Percentiles rank a stretch among this genome's conserved stretches.
phyloP scores from a whole-genome alignment of 257 asterid species.

The Jaltomata sinuosa region DNA sequence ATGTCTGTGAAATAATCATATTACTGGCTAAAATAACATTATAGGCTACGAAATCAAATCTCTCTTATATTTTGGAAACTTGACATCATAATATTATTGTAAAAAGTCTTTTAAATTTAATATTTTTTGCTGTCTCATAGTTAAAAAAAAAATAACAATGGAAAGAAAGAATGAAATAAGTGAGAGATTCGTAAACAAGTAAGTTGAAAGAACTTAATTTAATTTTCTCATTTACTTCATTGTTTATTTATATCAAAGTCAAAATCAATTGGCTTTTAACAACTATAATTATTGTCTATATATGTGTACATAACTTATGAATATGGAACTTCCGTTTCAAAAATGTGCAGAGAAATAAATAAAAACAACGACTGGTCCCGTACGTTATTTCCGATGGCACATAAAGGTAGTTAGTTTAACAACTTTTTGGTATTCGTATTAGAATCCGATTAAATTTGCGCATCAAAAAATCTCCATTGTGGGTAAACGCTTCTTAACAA shows the following conservation, averaged over 20 bases:
- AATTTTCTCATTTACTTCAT: neutral
- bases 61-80: neutral
- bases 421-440: no score
- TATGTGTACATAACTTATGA: neutral
- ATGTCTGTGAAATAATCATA: neutral
- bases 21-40: no score
- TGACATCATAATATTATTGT: neutral
- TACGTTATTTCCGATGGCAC: conserved; percentile 5
- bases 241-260: neutral
- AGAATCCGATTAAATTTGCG: no score
- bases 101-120: neutral
- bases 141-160: neutral
- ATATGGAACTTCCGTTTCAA: neutral
- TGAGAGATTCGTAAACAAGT: neutral
- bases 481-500: no score
- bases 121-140: neutral
- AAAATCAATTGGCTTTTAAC: neutral
- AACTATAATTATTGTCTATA: neutral
- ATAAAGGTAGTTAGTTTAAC: neutral
- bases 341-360: neutral
- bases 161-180: neutral
- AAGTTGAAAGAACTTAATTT: neutral
- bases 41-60: neutral
- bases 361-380: neutral
- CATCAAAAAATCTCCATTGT: no score